phyloP scores from a whole-genome alignment of 2,329 filamentous ascomycete genomes.

The Dothistroma septosporum region DNA sequence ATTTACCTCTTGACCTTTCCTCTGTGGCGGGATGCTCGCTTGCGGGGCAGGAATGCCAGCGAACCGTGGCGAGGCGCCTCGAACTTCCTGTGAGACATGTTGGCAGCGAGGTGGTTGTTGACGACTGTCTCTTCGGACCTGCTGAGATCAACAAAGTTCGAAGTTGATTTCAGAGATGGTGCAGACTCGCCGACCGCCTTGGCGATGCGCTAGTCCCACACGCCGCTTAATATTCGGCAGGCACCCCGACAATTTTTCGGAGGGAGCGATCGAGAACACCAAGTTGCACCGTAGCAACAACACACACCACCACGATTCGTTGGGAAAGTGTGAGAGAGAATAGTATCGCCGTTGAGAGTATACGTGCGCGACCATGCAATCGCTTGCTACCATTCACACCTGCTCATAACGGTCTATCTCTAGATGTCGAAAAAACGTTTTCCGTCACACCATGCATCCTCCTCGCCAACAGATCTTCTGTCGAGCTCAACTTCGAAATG shows the following conservation, averaged over 20 bases:
- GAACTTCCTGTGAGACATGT: constrained; percentile 64
- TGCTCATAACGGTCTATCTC: neutral
- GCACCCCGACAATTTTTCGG: neutral
- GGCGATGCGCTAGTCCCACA: neutral
- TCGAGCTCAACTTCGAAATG: constrained; percentile 38
- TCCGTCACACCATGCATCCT: constrained; percentile 47
- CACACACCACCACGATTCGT: neutral
- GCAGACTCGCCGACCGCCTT: neutral
- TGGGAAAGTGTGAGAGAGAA: neutral
- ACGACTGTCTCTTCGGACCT: neutral
- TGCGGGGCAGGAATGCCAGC: constrained; percentile 59
- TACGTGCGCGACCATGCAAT: neutral
- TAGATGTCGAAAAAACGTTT: constrained; percentile 7
- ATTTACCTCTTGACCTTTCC: constrained; percentile 94
- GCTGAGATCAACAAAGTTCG: neutral
- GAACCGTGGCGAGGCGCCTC: constrained; percentile 90
- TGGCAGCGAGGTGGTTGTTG: constrained; percentile 5
- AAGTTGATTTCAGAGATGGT: neutral
- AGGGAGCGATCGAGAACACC: neutral
- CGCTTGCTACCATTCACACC: neutral
- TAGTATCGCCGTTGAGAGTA: neutral
- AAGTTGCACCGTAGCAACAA: neutral
- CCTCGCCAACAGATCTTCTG: constrained; percentile 46
- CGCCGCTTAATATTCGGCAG: neutral
- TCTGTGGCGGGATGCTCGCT: constrained; percentile 89